Evolutionary conservation across 305 asterid genomes (phyloP).

Genomic region (Solanum hybrid): DNA sequence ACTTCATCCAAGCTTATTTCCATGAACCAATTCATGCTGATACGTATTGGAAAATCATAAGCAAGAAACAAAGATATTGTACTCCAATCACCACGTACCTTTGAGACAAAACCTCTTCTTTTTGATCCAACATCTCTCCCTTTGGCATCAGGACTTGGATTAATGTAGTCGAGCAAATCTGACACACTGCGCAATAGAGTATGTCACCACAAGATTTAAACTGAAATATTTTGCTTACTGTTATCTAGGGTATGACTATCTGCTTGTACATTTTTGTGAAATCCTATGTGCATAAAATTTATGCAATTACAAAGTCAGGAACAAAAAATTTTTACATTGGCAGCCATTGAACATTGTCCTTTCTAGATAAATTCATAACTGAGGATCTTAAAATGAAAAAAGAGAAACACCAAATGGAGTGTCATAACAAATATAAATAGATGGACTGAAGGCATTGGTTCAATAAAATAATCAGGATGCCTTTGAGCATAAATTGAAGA

Average conservation of each 20-base stretch:
- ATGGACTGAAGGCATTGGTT: neutral
- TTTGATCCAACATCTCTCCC: constrained; percentile 71
- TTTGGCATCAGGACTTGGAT: constrained; percentile 74
- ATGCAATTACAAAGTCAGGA: neutral
- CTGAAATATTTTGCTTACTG: neutral
- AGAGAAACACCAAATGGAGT: neutral
- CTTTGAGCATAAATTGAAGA: constrained; percentile 1
- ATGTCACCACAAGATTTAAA: neutral
- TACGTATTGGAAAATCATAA: constrained; percentile 13
- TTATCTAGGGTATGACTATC: neutral
- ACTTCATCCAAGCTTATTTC: neutral
- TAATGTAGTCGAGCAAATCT: constrained; percentile 95
- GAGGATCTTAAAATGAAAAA: neutral
- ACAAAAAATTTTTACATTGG: neutral
- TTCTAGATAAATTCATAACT: neutral
- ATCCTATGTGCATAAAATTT: neutral
- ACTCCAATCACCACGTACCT: constrained; percentile 33
- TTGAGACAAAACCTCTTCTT: constrained; percentile 53
- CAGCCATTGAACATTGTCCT: constrained; percentile 5
- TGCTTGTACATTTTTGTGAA: neutral
- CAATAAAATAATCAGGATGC: neutral
- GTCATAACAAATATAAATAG: neutral
- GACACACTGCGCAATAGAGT: constrained; percentile 20
- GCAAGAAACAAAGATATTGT: neutral
- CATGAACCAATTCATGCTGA: neutral